Evolutionary conservation across 2,329 filamentous ascomycete species (phyloP).

Genomic region (Podosphaera aphanis): DNA sequence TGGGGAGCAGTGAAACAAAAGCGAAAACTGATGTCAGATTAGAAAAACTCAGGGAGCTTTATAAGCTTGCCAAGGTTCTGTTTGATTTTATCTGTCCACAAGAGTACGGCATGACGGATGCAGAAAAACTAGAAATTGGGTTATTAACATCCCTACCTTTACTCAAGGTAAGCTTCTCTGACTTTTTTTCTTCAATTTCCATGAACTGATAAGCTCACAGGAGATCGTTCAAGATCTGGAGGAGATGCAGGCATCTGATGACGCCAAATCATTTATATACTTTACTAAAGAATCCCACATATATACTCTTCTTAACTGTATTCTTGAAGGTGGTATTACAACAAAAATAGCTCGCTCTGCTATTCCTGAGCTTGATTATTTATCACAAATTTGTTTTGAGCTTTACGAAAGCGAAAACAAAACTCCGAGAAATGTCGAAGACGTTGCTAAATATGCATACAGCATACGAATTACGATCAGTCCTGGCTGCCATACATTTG

Average conservation of each 20-base stretch:
- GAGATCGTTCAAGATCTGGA: slow-evolving; percentile 95
- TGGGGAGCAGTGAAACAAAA: slow-evolving; percentile 48
- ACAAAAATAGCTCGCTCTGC: slow-evolving; percentile 90
- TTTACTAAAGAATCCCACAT: slow-evolving; percentile 99
- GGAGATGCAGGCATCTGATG: slow-evolving; percentile 83
- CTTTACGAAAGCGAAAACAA: slow-evolving; percentile 78
- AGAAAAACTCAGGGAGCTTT: slow-evolving; percentile 74
- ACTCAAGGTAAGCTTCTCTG: slow-evolving; percentile 26
- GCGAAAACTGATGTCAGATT: slow-evolving; percentile 66
- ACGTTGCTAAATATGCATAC: slow-evolving; percentile 44
- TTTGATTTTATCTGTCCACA: slow-evolving; percentile 98
- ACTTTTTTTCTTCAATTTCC: not conserved
- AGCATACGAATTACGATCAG: slow-evolving; percentile 90
- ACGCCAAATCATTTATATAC: slow-evolving; percentile 92
- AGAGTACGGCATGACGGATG: slow-evolving; percentile 88
- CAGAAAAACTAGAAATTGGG: slow-evolving; percentile 95
- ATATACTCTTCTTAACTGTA: slow-evolving; percentile 93
- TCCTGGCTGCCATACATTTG: slow-evolving; percentile 87
- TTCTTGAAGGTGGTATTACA: slow-evolving; percentile 85
- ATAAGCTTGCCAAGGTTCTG: slow-evolving; percentile 76
- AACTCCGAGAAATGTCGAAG: slow-evolving; percentile 12
- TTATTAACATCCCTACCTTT: slow-evolving; percentile 80
- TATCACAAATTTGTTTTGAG: slow-evolving; percentile 95
- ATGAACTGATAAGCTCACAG: slow-evolving; percentile 17
- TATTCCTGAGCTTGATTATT: slow-evolving; percentile 91